Conservation (phyloP, 495 filamentous ascomycete genomes). For the Aspergillus hancockii region DNA sequence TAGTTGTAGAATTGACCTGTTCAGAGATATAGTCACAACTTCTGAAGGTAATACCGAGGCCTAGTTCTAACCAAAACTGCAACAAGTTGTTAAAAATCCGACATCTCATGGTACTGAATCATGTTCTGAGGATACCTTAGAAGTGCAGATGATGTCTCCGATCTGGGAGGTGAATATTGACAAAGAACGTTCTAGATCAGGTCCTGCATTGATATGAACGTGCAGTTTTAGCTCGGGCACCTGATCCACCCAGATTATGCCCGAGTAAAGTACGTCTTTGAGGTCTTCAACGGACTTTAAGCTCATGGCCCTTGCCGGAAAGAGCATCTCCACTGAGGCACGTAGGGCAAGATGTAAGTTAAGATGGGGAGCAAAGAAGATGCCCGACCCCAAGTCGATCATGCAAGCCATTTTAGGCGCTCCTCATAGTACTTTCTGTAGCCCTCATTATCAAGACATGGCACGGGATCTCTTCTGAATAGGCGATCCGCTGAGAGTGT, state of each 20-base stretch:
- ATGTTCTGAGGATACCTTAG: conserved; percentile 24
- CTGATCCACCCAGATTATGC: conserved; percentile 31
- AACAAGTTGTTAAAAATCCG: not conserved
- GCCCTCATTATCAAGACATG: not conserved
- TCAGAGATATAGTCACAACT: conserved; percentile 10
- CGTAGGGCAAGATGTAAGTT: conserved; percentile 14
- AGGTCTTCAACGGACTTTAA: not conserved
- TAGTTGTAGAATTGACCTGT: not conserved
- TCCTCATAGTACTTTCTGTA: not conserved
- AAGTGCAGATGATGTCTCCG: conserved; percentile 25
- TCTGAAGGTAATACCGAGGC: conserved; percentile 28
- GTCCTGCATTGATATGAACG: conserved; percentile 18
- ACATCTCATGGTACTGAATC: not conserved
- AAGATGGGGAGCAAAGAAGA: conserved; percentile 8
- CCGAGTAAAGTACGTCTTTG: conserved; percentile 12
- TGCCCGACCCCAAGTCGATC: conserved; percentile 17
- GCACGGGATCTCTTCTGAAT: not conserved
- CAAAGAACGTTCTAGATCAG: not conserved
- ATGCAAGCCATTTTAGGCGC: conserved; percentile 12
- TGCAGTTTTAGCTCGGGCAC: conserved; percentile 31
- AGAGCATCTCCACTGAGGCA: conserved; percentile 15
- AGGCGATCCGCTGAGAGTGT: not conserved
- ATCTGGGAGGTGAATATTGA: conserved; percentile 23
- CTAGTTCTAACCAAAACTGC: conserved; percentile 40
- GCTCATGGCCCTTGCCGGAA: not conserved